Conservation (phyloP, 176 grass and related monocot genomes). For the Phoenix roebelenii region DNA sequence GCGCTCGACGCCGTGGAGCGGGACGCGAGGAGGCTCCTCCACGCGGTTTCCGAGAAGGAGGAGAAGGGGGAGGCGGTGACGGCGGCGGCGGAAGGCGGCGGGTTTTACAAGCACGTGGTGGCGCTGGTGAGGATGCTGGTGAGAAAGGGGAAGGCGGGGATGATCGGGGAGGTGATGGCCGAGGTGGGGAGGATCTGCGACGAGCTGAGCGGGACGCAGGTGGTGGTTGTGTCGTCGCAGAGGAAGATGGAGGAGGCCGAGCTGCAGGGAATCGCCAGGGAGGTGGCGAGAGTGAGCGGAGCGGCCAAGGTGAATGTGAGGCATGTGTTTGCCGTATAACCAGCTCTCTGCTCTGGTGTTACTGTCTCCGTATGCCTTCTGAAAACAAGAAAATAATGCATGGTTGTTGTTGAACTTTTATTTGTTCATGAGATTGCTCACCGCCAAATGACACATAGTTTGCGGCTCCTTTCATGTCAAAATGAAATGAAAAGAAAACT, state of each 20-base stretch:
- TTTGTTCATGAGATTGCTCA: too few relatives aligned
- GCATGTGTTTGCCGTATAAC: slow-evolving; percentile 8
- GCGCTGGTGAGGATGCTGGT: slow-evolving; percentile 28
- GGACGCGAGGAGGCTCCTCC: slow-evolving; percentile 14
- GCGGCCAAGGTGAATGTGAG: slow-evolving; percentile 21
- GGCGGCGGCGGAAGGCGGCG: slow-evolving; percentile 10
- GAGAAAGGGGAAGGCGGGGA: slow-evolving; percentile 27
- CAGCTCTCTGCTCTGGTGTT: too few relatives aligned
- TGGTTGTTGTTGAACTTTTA: too few relatives aligned
- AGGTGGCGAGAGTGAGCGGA: slow-evolving; percentile 17
- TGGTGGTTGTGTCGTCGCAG: not conserved
- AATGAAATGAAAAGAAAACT: too few relatives aligned
- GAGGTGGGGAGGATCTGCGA: slow-evolving; percentile 27
- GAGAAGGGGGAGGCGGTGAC: slow-evolving; percentile 17
- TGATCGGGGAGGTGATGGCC: slow-evolving; percentile 33
- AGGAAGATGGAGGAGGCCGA: slow-evolving; percentile 3
- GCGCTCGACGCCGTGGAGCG: slow-evolving; percentile 9
- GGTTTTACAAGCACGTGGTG: slow-evolving; percentile 24
- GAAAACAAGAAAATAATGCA: too few relatives aligned
- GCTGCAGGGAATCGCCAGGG: slow-evolving; percentile 15
- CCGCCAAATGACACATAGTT: too few relatives aligned
- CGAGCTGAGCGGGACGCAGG: slow-evolving; percentile 17
- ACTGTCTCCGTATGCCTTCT: too few relatives aligned
- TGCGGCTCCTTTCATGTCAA: too few relatives aligned
- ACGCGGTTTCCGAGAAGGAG: not conserved